A percentile compares a stretch with the other conserved stretches of the same genome.
Evolutionary conservation across 768 basidiomycete species (phyloP).

Genomic region (Termitomyces sp.): DNA sequence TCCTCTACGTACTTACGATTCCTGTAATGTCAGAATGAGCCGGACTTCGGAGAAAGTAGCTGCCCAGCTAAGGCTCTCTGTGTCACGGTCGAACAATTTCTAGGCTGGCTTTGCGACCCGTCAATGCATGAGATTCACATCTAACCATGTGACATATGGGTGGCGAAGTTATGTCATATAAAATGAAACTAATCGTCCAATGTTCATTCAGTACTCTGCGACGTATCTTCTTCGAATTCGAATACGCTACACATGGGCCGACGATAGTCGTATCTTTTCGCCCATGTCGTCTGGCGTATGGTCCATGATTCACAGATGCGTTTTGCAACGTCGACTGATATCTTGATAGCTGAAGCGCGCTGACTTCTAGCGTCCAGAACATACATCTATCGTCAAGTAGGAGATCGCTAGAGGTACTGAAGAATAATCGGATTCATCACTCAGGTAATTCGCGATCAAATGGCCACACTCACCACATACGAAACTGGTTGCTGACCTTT

Average conservation of each 20-base stretch:
- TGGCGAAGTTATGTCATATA: no score
- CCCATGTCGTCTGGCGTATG: not conserved
- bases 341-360: not conserved
- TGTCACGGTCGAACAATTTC: no score
- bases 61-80: no score
- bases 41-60: not conserved
- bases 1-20: no score
- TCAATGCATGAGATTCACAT: no score
- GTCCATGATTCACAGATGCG: not conserved
- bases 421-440: not conserved
- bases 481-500: not conserved
- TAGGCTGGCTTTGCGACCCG: no score
- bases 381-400: no score
- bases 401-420: not conserved
- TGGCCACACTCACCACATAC: conserved; percentile 7
- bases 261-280: not conserved
- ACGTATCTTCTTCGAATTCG: not conserved
- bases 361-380: not conserved
- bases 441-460: not conserved
- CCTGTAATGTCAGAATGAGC: not conserved
- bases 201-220: not conserved
- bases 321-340: not conserved
- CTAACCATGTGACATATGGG: no score
- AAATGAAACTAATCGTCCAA: not conserved
- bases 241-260: not conserved